Base-by-base conservation (phyloP, 495 filamentous ascomycete species). In the Monascus purpureus region DNA sequence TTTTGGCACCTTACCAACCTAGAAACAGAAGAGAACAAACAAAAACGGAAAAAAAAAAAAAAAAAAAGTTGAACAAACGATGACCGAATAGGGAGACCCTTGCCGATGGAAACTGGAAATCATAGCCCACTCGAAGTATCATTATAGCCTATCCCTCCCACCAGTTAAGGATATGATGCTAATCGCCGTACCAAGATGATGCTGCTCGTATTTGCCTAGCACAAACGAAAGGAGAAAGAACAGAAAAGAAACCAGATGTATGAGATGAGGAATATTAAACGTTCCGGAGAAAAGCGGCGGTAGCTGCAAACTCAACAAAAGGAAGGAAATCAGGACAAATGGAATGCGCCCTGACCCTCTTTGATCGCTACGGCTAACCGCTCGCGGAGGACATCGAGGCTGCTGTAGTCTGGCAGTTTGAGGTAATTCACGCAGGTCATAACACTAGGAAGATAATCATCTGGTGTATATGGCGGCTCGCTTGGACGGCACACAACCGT, bases 401-500 rank as follows among this genome's bases (percentile, higher is more conserved):
- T 72, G 43, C 77, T 88, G 59, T 99, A 99, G 57, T 99, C 86
- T 13, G 92, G 92, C 46, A 99, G 67, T 55, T 99, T 99, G 41
- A 99, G 79, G 52, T 99, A 99, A 52, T 99, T 99, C 51, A 93
- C 90, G 53, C 92, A 96, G 27, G 92, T 99, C 92, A 99, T 99
- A 49, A 96, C 92, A 46, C 87, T 95, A 15, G 92, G 86, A 20
- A 99, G 68, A 43, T 95, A 96, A 56, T 96, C 92, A 50, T 99
- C 92, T 2, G 90, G 92, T 6, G 78, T 81, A 53, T 85, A 92
- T 2, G 90, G 90, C 6, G 84, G 75, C 46, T 99, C 92, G 61
- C 83, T 93, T 5, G 90, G 88, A 53, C 93, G 94, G 64, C 92
- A 96, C 12, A 99, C 92, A 25, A 99, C 92, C 6, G 92, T 99